A percentile compares a stretch with the other conserved stretches of the same genome.
Conservation (phyloP, 2,329 filamentous ascomycete species). For the Macrophomina tecta region DNA sequence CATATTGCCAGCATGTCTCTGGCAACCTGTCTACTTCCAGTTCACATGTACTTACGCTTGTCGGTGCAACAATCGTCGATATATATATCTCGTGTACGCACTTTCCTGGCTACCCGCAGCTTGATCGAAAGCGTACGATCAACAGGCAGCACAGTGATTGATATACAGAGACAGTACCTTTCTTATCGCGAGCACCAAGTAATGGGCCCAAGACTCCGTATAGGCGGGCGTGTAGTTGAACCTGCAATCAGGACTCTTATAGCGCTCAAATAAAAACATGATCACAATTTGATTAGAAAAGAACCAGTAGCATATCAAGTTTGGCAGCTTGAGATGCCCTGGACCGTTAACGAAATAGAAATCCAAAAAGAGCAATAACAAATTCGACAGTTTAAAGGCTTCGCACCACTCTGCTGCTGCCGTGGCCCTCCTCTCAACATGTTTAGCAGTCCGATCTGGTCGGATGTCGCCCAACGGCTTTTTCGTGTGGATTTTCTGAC, state of each 20-base stretch:
- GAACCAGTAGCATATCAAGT: constrained; percentile 6
- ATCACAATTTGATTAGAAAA: not conserved
- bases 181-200: too few species aligned
- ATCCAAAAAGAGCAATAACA: constrained; percentile 21
- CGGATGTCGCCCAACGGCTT: not conserved
- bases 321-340: not conserved
- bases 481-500: constrained; percentile 19
- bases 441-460: constrained; percentile 1
- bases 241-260: not conserved
- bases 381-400: constrained; percentile 9
- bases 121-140: too few species aligned
- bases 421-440: not conserved
- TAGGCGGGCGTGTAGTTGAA: not conserved
- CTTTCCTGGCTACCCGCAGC: too few species aligned
- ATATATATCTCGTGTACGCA: too few species aligned
- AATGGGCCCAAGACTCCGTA: not conserved
- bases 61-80: too few species aligned
- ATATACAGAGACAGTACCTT: too few species aligned
- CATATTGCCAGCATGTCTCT: too few species aligned
- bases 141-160: too few species aligned
- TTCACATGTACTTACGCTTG: too few species aligned
- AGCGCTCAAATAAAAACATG: not conserved
- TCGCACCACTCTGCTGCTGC: not conserved
- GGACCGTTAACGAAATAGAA: not conserved
- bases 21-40: too few species aligned